These are phyloP conservation scores for Neophaeococcomyces aloes DNA, from an alignment of 2,329 filamentous ascomycete species.

Conservation along the genomic window DNA sequence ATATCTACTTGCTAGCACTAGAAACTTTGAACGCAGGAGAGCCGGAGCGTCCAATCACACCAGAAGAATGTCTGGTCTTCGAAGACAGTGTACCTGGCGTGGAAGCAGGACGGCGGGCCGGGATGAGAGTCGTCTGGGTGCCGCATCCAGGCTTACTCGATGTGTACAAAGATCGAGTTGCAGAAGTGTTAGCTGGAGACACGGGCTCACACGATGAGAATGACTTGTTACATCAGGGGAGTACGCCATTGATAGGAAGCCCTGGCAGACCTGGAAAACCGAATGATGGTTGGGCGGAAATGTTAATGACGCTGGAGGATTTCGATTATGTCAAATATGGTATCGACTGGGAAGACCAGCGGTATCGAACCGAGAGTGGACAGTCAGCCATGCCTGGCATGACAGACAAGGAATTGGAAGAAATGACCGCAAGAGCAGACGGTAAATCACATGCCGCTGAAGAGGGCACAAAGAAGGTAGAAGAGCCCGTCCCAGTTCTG, in stretches of 20 bases:
- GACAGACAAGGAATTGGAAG: conserved; percentile 20
- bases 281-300: conserved; percentile 50
- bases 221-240: conserved; percentile 31
- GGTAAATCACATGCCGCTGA: conserved; percentile 10
- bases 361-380: conserved; percentile 14
- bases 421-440: conserved; percentile 19
- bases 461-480: background rate
- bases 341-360: conserved; percentile 32
- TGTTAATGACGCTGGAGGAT: conserved; percentile 43
- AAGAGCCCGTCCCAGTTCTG: conserved; percentile 2
- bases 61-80: conserved; percentile 88
- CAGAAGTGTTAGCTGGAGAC: conserved; percentile 70
- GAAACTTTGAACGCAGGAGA: conserved; percentile 65
- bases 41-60: conserved; percentile 54
- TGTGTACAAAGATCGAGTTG: conserved; percentile 67
- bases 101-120: conserved; percentile 78
- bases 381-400: conserved; percentile 15
- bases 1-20: conserved; percentile 85
- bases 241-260: conserved; percentile 30
- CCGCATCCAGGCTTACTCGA: conserved; percentile 69
- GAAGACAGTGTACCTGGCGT: conserved; percentile 92
- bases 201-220: conserved; percentile 58
- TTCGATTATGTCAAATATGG: conserved; percentile 53
- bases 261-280: conserved; percentile 43
- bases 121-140: conserved; percentile 90